Base-by-base conservation (phyloP, 1,139 yeast genomes). In the Taphrina populina region DNA sequence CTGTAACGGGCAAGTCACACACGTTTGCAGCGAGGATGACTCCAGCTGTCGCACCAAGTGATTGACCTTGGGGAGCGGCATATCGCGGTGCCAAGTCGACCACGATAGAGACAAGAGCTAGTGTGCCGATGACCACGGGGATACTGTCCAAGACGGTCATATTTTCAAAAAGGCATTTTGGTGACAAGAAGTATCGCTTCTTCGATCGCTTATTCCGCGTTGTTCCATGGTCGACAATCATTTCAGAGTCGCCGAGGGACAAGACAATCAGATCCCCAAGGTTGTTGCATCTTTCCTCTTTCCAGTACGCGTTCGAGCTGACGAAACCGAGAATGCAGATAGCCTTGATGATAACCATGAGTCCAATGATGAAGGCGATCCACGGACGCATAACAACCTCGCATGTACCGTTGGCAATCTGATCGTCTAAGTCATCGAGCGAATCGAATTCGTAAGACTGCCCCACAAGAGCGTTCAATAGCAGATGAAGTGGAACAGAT, bases 11-110 rank as follows among this genome's bases (percentile, higher is more conserved):
- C n/a, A n/a, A n/a, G n/a, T n/a, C n/a, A n/a, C n/a, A 33, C 13
- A 41, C 32, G 19, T 41, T 41, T 30, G 47, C 47, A 6, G 47
- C 47, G 23, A 41, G 17, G 19, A 41, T 27, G 36, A 41, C 47
- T 13, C 24, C 10, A 2, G 30, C 30, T 11, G 30, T 20, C 7
- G 34, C 35, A 13, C 36, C 30, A 13, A 41, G 30, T 11, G 47
- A 23, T 20, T 27, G 21, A n/a, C 47, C 47, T 2, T 32, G 47
- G 30, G 47, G 47, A 20, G 32, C 30, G n/a, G 17, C 19, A 15
- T 41, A 41, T 17, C 17, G 20, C 15, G 47, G 36, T 11, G 17
- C 36, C 8, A 41, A 8, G 15, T 41, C 47, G 8, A 27, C 35
- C 19, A 41, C 35, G 23, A 41, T n/a, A 5, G 32, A 34, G 20